Evolutionary conservation across 345 rosid species (phyloP).

Genomic region (Excoecaria agallocha): DNA sequence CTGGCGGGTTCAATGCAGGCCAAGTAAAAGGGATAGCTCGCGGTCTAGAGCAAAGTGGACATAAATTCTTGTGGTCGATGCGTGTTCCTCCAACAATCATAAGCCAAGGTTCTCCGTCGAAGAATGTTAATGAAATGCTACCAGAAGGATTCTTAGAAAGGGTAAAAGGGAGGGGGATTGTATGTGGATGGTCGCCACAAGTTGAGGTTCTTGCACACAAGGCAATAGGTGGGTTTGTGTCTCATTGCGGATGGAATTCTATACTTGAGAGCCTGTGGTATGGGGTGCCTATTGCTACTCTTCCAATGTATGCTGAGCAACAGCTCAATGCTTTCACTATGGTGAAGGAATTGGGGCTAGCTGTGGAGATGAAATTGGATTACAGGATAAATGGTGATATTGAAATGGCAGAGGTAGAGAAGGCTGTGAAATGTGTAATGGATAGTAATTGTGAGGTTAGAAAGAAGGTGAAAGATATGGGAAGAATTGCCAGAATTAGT

Average conservation of each 20-base stretch:
- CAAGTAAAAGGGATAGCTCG: constrained; percentile 26
- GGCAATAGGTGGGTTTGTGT: constrained; percentile 27
- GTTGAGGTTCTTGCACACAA: constrained; percentile 19
- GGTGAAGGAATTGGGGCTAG: constrained; percentile 22
- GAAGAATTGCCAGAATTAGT: background rate
- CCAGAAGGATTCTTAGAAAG: constrained; percentile 23
- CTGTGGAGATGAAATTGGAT: constrained; percentile 26
- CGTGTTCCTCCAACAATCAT: background rate
- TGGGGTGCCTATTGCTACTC: constrained; percentile 21
- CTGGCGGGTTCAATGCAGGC: constrained; percentile 10
- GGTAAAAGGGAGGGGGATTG: constrained; percentile 14
- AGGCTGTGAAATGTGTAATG: constrained; percentile 7
- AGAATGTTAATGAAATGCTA: constrained; percentile 6
- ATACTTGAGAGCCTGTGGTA: constrained; percentile 27
- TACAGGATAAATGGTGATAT: constrained; percentile 15
- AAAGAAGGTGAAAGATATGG: constrained; percentile 13
- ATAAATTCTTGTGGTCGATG: constrained; percentile 26
- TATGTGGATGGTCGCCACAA: constrained; percentile 28
- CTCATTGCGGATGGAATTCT: constrained; percentile 34
- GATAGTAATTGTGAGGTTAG: constrained; percentile 4
- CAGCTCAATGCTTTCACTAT: constrained; percentile 29
- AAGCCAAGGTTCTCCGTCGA: background rate
- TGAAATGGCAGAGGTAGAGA: constrained; percentile 1
- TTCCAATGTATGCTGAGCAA: constrained; percentile 30
- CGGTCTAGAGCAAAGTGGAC: constrained; percentile 22